Percentiles rank a stretch among this genome's conserved stretches.
phyloP scores from a whole-genome alignment of 2,329 filamentous ascomycete species.

The Acephala macrosclerotiorum region DNA sequence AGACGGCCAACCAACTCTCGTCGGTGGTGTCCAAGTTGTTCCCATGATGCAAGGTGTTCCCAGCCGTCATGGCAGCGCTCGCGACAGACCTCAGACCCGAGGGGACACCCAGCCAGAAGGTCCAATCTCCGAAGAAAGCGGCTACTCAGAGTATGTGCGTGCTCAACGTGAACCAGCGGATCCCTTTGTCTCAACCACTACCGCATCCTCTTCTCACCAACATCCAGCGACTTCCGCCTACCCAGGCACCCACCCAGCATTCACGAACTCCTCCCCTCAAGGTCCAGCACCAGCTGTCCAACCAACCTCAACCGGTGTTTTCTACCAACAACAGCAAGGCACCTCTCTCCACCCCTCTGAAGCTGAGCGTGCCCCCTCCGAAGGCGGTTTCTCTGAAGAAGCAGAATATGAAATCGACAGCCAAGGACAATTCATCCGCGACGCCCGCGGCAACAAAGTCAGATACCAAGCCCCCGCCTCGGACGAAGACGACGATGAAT shows the following conservation, averaged over 20 bases:
- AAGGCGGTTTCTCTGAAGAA: slow-evolving; percentile 71
- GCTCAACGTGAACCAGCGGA: slow-evolving; percentile 62
- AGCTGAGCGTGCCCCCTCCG: slow-evolving; percentile 53
- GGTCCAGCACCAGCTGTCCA: slow-evolving; percentile 53
- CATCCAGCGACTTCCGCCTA: slow-evolving; percentile 33
- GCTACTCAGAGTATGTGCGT: slow-evolving; percentile 41
- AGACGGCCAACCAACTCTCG: slow-evolving; percentile 84
- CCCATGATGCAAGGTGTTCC: slow-evolving; percentile 82
- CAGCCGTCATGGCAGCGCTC: slow-evolving; percentile 57
- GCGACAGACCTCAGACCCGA: slow-evolving; percentile 51
- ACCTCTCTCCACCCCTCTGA: slow-evolving; percentile 39
- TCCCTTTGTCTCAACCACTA: slow-evolving; percentile 62
- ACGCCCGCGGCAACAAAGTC: slow-evolving; percentile 67
- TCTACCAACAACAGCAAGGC: slow-evolving; percentile 54
- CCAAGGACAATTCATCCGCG: slow-evolving; percentile 66
- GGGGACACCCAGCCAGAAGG: slow-evolving; percentile 44
- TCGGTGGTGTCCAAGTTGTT: slow-evolving; percentile 94
- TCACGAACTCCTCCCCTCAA: slow-evolving; percentile 47
- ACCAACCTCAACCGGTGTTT: slow-evolving; percentile 47
- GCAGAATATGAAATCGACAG: slow-evolving; percentile 71
- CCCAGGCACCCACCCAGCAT: slow-evolving; percentile 35
- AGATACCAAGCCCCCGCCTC: slow-evolving; percentile 53
- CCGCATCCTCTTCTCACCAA: slow-evolving; percentile 39
- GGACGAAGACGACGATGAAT: slow-evolving; percentile 63
- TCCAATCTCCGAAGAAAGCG: slow-evolving; percentile 34